Evolutionary conservation across 495 filamentous ascomycete species (phyloP).

Genomic region (Daldinia decipiens): DNA sequence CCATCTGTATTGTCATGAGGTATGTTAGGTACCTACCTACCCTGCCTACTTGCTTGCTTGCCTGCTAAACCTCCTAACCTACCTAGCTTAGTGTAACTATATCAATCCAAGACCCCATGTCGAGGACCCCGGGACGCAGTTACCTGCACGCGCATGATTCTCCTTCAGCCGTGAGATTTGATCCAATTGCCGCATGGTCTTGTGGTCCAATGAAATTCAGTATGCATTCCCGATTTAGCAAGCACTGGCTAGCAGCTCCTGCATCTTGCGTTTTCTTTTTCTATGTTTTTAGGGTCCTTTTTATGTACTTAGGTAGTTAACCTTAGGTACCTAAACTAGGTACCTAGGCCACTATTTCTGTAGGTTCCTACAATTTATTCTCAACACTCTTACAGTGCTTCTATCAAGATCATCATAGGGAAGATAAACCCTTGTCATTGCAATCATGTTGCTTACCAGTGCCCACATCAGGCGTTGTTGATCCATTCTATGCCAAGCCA

Average conservation of each 20-base stretch:
- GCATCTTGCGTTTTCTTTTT: not conserved
- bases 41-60: not conserved
- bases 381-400: not conserved
- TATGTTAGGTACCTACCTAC: not conserved
- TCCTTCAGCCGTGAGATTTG: slow-evolving; percentile 1
- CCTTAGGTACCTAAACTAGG: not conserved
- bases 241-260: slow-evolving; percentile 23
- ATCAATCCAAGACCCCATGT: not conserved
- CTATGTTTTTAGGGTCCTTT: not conserved
- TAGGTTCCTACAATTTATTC: not conserved
- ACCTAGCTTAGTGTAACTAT: no score
- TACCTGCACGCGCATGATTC: not conserved
- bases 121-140: not conserved
- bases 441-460: not conserved
- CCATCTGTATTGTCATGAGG: not conserved
- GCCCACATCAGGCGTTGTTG: not conserved
- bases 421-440: not conserved
- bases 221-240: slow-evolving; percentile 25
- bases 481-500: slow-evolving; percentile 5
- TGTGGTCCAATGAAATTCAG: slow-evolving; percentile 26
- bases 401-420: not conserved
- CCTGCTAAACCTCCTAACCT: not conserved
- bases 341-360: no score
- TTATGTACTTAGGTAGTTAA: not conserved
- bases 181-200: slow-evolving; percentile 37